Evolutionary conservation across 345 rosid species (phyloP).

Genomic region (Eucalyptus regnans): DNA sequence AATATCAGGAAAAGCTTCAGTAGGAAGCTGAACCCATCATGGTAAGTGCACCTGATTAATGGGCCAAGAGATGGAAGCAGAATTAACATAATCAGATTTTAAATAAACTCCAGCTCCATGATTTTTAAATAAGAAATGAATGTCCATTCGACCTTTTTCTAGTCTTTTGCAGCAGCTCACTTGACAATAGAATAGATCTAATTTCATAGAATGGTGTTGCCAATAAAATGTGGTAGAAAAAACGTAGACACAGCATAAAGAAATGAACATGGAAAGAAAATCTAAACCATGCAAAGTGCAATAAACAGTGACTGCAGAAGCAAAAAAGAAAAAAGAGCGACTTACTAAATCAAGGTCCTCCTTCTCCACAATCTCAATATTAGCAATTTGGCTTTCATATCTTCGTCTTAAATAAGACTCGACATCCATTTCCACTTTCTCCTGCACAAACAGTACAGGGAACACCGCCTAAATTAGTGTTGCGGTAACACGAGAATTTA

Average conservation of each 20-base stretch:
- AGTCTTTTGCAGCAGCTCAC: background rate
- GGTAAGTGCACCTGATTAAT: background rate
- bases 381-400: slow-evolving; percentile 75
- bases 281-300: background rate
- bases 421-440: slow-evolving; percentile 76
- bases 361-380: slow-evolving; percentile 57
- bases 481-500: background rate
- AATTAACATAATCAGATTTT: background rate
- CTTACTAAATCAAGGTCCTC: slow-evolving; percentile 96
- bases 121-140: background rate
- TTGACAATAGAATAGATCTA: background rate
- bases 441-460: slow-evolving; percentile 14
- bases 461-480: background rate
- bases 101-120: background rate
- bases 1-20: background rate
- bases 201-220: background rate
- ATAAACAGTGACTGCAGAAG: background rate
- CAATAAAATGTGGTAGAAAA: background rate
- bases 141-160: background rate
- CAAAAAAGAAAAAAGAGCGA: background rate
- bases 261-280: background rate
- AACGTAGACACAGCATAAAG: background rate
- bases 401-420: slow-evolving; percentile 81
- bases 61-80: background rate
- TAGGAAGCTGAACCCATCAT: background rate